Evolutionary conservation across 768 basidiomycete genomes (phyloP).

Genomic region (Tephrocybe sp.): DNA sequence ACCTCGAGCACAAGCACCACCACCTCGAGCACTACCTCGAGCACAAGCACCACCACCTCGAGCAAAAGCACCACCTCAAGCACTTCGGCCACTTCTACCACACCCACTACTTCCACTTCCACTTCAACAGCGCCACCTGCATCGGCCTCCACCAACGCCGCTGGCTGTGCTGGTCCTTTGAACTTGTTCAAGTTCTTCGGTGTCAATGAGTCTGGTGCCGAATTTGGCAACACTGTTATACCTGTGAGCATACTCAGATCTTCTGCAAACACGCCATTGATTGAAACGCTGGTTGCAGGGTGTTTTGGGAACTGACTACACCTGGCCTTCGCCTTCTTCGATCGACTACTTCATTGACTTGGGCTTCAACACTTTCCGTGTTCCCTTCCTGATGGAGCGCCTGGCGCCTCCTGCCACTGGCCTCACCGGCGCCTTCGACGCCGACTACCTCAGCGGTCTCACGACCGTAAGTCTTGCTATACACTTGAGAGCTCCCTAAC

Average conservation of each 20-base stretch:
- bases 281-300: slow-evolving; percentile 28
- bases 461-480: slow-evolving; percentile 34
- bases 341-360: slow-evolving; percentile 50
- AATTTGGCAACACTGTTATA: slow-evolving; percentile 50
- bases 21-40: slow-evolving; percentile 20
- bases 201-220: slow-evolving; percentile 63
- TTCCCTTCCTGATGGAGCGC: slow-evolving; percentile 62
- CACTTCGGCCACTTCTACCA: slow-evolving; percentile 28
- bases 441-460: slow-evolving; percentile 51
- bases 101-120: slow-evolving; percentile 24
- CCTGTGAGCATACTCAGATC: slow-evolving; percentile 38
- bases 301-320: slow-evolving; percentile 43
- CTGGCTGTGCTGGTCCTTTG: slow-evolving; percentile 34
- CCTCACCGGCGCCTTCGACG: slow-evolving; percentile 52
- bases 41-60: slow-evolving; percentile 26
- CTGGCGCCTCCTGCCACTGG: slow-evolving; percentile 52
- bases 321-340: slow-evolving; percentile 46
- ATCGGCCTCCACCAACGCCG: slow-evolving; percentile 25
- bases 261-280: not conserved
- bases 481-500: too few species aligned
- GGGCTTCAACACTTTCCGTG: slow-evolving; percentile 64
- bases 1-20: slow-evolving; percentile 25
- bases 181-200: slow-evolving; percentile 66
- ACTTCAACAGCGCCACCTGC: slow-evolving; percentile 31
- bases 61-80: slow-evolving; percentile 25